Evolutionary conservation across 1,284 basidiomycete genomes (phyloP), one percentile per base, ranked within the genome.

Genomic region (Leccinum fuscescens): DNA sequence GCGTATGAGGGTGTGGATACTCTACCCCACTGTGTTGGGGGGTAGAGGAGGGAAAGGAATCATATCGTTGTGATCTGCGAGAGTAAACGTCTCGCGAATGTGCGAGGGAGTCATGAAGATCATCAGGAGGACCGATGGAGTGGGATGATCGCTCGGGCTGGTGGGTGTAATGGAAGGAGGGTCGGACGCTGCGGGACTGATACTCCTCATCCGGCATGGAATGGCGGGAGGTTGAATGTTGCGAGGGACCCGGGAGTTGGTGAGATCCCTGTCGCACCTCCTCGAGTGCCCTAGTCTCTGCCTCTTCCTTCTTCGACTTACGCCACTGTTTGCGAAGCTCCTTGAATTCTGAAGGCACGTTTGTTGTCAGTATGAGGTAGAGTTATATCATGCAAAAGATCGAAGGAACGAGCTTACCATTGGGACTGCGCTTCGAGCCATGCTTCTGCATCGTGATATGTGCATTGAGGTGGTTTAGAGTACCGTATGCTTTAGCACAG

Each of bases 301-400:
- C 73, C 48, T 73, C 81, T 66, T 93, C 91, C 76, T 95, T 93
- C 81, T 96, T 98, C 69, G 88, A 86, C 77, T 93, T 93, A 57
- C 94, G 86, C 94, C 95, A 97, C 67, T 92, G 90, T 74, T 96
- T 97, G 64, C 96, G 87, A 72, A 97, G 88, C 70, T 98, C 96
- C 74, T 97, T 98, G 82, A 98, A 98, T 79, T 98, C 96, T 96
- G 73, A 17, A 67, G 56, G 62, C 0, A 55, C 35, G 29, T 59
- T 54, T 54, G 62, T 62, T 33, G 54, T 69, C 54, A 66, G 62
- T n/a, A 60, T 31, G 54, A 17, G 11, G 33, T n/a, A 56, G 51
- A 42, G 3, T 27, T 4, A 8, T 14, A 14, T 3, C 46, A 2
- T 27, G 8, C 15, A 29, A 35, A 44, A 7, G 15, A 20, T 22